A percentile compares a stretch with the other conserved stretches of the same genome.
phyloP scores from a whole-genome alignment of 1,284 basidiomycete genomes.

The Cutaneotrichosporon dermatis region DNA sequence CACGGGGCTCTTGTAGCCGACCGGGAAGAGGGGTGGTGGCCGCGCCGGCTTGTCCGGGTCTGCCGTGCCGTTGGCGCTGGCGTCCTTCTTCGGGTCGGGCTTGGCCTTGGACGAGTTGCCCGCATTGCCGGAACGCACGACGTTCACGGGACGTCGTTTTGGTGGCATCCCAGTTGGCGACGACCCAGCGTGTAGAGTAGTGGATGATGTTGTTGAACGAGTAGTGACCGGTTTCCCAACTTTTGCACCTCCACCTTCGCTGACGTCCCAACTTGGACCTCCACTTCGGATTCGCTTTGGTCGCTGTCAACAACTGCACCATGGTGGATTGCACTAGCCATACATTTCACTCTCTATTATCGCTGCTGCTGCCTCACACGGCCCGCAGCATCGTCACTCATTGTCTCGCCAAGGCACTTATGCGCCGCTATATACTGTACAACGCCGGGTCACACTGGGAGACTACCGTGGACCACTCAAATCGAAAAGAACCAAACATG shows the following conservation, averaged over 20 bases:
- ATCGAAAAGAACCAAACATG: slow-evolving; percentile 2
- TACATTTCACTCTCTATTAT: neutral
- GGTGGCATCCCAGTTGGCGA: slow-evolving; percentile 57
- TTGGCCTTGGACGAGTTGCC: slow-evolving; percentile 67
- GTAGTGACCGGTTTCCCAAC: neutral
- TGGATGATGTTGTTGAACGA: neutral
- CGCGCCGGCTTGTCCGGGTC: slow-evolving; percentile 28
- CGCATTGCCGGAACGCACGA: slow-evolving; percentile 79
- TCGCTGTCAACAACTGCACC: too few relatives aligned
- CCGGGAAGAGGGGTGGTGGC: slow-evolving; percentile 62
- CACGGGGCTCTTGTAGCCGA: slow-evolving; percentile 74
- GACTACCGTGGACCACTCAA: too few relatives aligned
- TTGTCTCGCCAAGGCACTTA: neutral
- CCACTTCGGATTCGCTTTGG: too few relatives aligned
- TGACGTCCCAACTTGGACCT: too few relatives aligned
- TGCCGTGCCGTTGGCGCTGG: slow-evolving; percentile 10
- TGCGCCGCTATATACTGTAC: neutral
- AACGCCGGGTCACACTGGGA: neutral
- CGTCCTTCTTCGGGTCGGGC: slow-evolving; percentile 27
- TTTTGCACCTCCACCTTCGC: slow-evolving; percentile 2
- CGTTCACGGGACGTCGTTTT: slow-evolving; percentile 57
- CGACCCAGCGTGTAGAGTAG: neutral
- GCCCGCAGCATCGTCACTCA: neutral
- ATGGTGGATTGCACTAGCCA: neutral
- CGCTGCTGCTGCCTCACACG: neutral